A percentile compares a stretch with the other conserved stretches of the same genome.
Conservation (phyloP, 371 early-diverging fungal genomes). For the Rhizopus sp. region DNA sequence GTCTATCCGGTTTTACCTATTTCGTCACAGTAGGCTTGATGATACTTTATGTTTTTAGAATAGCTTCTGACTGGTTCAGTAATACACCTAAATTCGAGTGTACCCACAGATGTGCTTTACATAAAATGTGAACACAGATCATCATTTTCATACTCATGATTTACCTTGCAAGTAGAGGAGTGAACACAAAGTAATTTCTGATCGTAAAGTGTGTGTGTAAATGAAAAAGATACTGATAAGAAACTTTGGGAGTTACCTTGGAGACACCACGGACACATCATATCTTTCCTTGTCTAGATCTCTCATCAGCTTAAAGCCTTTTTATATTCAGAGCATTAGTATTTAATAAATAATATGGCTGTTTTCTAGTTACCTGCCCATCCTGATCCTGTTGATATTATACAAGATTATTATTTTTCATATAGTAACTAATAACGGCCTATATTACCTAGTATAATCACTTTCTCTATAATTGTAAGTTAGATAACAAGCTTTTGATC, state of each 20-base stretch:
- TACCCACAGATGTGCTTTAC: constrained; percentile 73
- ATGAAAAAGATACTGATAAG: too few species aligned
- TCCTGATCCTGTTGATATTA: constrained; percentile 54
- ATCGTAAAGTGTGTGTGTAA: background rate
- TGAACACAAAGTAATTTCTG: constrained; percentile 83
- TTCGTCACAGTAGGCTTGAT: constrained; percentile 68
- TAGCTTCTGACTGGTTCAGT: constrained; percentile 72
- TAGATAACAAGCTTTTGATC: background rate
- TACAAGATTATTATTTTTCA: constrained; percentile 23
- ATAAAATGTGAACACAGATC: background rate
- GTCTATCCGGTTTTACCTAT: constrained; percentile 28
- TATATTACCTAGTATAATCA: constrained; percentile 1
- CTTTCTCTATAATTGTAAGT: background rate
- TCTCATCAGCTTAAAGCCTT: constrained; percentile 65
- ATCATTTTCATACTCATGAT: background rate
- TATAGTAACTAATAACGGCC: constrained; percentile 23
- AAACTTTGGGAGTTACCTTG: constrained; percentile 35
- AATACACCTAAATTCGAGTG: constrained; percentile 81
- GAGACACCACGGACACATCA: constrained; percentile 73
- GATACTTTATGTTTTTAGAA: constrained; percentile 58
- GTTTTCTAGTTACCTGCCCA: constrained; percentile 53
- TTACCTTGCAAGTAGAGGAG: constrained; percentile 72
- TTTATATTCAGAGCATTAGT: constrained; percentile 1
- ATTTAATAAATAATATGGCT: background rate
- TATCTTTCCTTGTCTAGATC: constrained; percentile 62